Conservation (phyloP, 768 basidiomycete species). For the Omphalotus guepiniiformis region DNA sequence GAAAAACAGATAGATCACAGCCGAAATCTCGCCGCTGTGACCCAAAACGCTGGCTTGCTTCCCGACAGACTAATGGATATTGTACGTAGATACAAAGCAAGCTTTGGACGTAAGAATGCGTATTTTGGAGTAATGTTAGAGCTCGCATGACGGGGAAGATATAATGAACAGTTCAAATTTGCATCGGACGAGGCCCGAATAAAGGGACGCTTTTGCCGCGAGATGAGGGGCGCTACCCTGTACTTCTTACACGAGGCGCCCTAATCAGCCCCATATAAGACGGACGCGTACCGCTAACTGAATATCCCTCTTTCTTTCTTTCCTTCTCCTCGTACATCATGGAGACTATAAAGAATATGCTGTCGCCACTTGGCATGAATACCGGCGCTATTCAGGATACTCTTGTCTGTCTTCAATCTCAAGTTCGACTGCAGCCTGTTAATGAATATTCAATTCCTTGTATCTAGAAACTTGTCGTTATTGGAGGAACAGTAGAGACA, state of each 20-base stretch:
- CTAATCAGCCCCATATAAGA: conserved; percentile 30
- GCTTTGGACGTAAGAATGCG: too few relatives aligned
- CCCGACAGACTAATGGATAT: too few relatives aligned
- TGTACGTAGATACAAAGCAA: too few relatives aligned
- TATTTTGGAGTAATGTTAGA: too few relatives aligned
- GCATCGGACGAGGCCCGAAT: too few relatives aligned
- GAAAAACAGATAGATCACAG: too few relatives aligned
- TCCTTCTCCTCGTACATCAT: conserved; percentile 34
- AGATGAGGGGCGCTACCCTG: conserved; percentile 18
- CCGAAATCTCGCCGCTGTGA: too few relatives aligned
- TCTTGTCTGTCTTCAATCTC: conserved; percentile 45
- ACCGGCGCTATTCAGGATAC: conserved; percentile 75
- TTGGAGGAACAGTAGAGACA: conserved; percentile 86
- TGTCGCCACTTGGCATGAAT: conserved; percentile 67
- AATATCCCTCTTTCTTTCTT: conserved; percentile 23
- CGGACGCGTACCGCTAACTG: conserved; percentile 32
- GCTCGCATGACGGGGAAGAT: too few relatives aligned
- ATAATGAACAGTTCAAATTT: too few relatives aligned
- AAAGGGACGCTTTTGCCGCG: conserved; percentile 4
- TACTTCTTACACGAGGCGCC: conserved; percentile 28
- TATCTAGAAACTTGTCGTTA: conserved; percentile 79
- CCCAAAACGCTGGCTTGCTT: too few relatives aligned
- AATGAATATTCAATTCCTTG: conserved; percentile 11
- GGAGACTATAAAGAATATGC: conserved; percentile 66
- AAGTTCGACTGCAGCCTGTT: background rate